Conservation (phyloP, 305 asterid species). For the Solanum chacoense region DNA sequence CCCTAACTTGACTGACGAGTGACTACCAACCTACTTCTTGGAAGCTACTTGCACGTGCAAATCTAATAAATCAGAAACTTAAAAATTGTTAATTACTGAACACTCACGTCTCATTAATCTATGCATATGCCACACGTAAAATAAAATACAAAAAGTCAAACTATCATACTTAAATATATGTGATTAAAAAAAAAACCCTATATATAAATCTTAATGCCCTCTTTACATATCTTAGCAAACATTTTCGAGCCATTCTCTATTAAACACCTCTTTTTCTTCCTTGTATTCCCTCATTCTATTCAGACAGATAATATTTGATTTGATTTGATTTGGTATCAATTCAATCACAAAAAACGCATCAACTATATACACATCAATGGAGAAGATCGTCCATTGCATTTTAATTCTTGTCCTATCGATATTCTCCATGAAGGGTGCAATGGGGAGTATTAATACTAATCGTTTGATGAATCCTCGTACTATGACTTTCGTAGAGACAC, state of each 20-base stretch:
- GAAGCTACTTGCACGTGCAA: conserved; percentile 15
- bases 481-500: conserved; percentile 18
- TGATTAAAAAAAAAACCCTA: background rate
- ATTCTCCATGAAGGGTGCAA: conserved; percentile 10
- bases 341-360: background rate
- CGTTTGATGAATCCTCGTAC: background rate
- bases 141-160: background rate
- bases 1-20: background rate
- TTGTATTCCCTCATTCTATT: background rate
- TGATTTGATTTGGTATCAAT: background rate
- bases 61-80: background rate
- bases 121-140: background rate
- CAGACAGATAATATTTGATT: background rate
- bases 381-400: conserved; percentile 4
- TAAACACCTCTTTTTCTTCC: background rate
- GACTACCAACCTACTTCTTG: background rate
- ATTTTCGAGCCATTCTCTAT: background rate
- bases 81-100: background rate
- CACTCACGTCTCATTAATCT: background rate
- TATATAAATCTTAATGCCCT: background rate
- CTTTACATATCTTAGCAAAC: background rate
- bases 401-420: conserved; percentile 6
- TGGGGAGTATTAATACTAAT: conserved; percentile 3
- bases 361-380: conserved; percentile 13
- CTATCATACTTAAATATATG: background rate